Evolutionary conservation across 345 rosid species (phyloP), one percentile per base, ranked within the genome.

Genomic region (Populus deltoides): DNA sequence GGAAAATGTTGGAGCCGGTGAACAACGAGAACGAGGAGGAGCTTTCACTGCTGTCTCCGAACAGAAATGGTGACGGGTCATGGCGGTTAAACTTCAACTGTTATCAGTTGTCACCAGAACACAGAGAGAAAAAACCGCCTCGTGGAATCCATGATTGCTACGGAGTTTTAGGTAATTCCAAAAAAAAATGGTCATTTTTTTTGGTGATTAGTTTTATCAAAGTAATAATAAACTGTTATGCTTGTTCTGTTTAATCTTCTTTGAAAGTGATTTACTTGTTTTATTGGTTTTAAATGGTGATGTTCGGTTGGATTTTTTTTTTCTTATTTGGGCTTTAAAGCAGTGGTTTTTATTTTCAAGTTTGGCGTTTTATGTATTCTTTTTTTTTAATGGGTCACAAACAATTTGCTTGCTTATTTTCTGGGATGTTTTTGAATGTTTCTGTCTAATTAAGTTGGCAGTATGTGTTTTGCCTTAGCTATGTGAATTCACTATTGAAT

Each of bases 21-120:
- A 35, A 25, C 17, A 10, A 18, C 53, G 43, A 20, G 68, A 61
- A 76, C 66, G 80, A 79, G 24, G 99, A 96, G 87, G 97, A 84
- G 83, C 82, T 85, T 72, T 82, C 86, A 36, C 85, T 92, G 70
- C 81, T 92, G 83, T 33, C 85, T 20, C 84, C 69, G 67, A 78
- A 81, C 68, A 78, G 65, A 82, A 84, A 83, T 74, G 92, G 87
- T 29, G 98, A 94, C 72, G 73, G 47, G 1, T 92, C 99, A 8
- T 96, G 99, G 99, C 93, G 94, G 78, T 81, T 96, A 65, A 96
- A 96, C 87, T 96, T 96, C 86, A 94, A 93, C 25, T 90, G 92
- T 5, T 85, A 86, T 78, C 90, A 89, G 86, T 73, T 89, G 20
- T 86, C 91, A 1, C 18, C 92, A 1, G 90, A 89, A 72, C 92